A percentile compares a stretch with the other conserved stretches of the same genome.
Conservation (phyloP, 2,329 filamentous ascomycete genomes). For the Aureobasidium namibiae region DNA sequence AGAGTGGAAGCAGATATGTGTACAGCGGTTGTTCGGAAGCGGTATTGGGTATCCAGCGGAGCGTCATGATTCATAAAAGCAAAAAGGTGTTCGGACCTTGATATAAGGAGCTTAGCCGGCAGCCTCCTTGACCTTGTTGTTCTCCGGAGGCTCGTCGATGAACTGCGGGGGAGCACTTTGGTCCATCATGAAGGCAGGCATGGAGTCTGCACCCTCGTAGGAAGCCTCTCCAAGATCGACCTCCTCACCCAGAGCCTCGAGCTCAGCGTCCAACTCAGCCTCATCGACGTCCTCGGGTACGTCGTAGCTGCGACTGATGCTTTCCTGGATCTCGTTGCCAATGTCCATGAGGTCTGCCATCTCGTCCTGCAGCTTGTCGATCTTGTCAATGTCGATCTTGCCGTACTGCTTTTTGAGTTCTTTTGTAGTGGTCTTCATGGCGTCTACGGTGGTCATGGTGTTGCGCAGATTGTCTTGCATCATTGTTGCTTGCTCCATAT, state of each 20-base stretch:
- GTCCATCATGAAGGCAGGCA: constrained; percentile 84
- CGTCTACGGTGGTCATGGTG: constrained; percentile 95
- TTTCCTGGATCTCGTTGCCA: constrained; percentile 97
- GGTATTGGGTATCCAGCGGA: constrained; percentile 1
- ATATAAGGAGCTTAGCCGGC: constrained; percentile 35
- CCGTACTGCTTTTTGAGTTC: constrained; percentile 88
- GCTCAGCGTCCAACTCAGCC: constrained; percentile 87
- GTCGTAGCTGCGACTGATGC: constrained; percentile 82
- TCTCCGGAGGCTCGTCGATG: constrained; percentile 79
- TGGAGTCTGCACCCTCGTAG: constrained; percentile 38
- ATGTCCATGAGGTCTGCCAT: constrained; percentile 98
- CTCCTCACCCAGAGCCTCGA: constrained; percentile 90
- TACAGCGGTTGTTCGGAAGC: neutral
- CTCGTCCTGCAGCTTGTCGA: constrained; percentile 95
- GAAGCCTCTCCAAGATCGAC: constrained; percentile 70
- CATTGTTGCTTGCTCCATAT: constrained; percentile 97
- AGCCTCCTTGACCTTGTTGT: constrained; percentile 73
- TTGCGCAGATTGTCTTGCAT: constrained; percentile 99
- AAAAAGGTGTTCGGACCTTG: neutral
- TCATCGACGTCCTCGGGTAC: constrained; percentile 96
- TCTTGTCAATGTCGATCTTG: constrained; percentile 95
- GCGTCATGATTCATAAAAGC: constrained; percentile 9
- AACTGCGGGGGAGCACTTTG: constrained; percentile 73
- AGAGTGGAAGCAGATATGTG: neutral
- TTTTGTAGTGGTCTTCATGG: constrained; percentile 95